Conservation (phyloP, 768 basidiomycete genomes). For the Cystobasidium onofrii region DNA sequence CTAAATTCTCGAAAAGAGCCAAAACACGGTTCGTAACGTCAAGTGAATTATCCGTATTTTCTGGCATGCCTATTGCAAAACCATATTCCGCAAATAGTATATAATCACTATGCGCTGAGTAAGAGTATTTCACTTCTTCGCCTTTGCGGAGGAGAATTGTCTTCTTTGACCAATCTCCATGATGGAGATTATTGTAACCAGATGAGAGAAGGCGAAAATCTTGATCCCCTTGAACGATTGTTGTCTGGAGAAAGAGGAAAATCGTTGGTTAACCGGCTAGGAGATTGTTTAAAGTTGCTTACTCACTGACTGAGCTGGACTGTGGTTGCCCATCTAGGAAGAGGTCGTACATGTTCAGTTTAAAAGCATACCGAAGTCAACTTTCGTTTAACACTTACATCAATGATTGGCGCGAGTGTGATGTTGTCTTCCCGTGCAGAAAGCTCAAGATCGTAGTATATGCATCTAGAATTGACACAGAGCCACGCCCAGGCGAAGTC, state of each 20-base stretch:
- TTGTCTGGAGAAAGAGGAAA: constrained; percentile 44
- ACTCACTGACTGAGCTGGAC: constrained; percentile 32
- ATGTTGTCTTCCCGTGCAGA: constrained; percentile 59
- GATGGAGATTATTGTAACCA: constrained; percentile 40
- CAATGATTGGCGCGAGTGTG: constrained; percentile 78
- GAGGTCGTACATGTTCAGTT: background rate
- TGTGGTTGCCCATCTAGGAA: constrained; percentile 38
- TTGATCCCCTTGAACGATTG: constrained; percentile 48
- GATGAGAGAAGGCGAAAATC: constrained; percentile 49
- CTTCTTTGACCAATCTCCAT: constrained; percentile 49
- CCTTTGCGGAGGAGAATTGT: constrained; percentile 48
- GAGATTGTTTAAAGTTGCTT: constrained; percentile 50
- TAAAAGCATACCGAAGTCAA: background rate
- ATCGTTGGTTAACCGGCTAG: constrained; percentile 44
- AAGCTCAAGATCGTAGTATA: constrained; percentile 59
- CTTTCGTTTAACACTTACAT: constrained; percentile 51
- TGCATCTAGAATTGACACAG: constrained; percentile 77
- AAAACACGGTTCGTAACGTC: constrained; percentile 57
- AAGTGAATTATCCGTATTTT: constrained; percentile 48
- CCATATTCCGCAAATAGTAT: constrained; percentile 84
- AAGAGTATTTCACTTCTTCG: constrained; percentile 67
- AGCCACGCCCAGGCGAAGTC: constrained; percentile 86
- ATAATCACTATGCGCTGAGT: constrained; percentile 69
- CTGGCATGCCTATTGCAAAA: constrained; percentile 52
- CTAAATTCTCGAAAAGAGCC: constrained; percentile 49